Evolutionary conservation across 202 grass and related monocot species (phyloP), one percentile per base, ranked within the genome.

Genomic region (Schoenoplectus triqueter): DNA sequence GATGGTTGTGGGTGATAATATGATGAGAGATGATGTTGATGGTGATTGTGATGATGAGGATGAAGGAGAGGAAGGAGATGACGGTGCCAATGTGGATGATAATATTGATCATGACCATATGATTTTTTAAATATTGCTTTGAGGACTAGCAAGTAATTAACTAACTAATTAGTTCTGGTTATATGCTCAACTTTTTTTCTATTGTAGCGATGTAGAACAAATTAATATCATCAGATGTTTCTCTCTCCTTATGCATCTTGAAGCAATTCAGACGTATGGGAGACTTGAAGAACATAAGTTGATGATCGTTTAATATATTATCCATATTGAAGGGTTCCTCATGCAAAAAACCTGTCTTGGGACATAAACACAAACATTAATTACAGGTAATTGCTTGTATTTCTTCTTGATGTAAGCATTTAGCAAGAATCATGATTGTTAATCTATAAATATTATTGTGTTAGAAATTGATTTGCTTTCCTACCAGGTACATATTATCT

Each of bases 21-120:
- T 79, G 9, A 85, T 87, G 45, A 78, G 54, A 81, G 94, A 82
- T n/a, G 92, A 89, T 2, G 92, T 88, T 0, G 92, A 95, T 0
- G 89, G 63, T 39, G 61, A 90, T 0, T 87, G 90, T 1, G 88
- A 83, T 0, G 80, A 65, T 1, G 82, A 67, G 1, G 61, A 80
- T 14, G 67, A 64, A 17, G 74, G 85, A 41, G 89, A 90, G 0
- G 86, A 74, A 31, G 84, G 8, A 60, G 59, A 62, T 62, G 82
- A 84, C 10, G 81, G 81, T 17, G 81, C 64, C 44, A 60, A n/a
- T 81, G 78, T 0, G 49, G 59, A 81, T 46, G 61, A 82, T 50
- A 81, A 65, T 81, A 42, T 19, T 42, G 62, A 67, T 69, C 64
- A 69, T 70, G 81, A 83, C 22, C 81, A 69, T 83, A 83, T 83